Base-by-base conservation (phyloP, 2,329 filamentous ascomycete species). In the Penicillium sclerotigenum region DNA sequence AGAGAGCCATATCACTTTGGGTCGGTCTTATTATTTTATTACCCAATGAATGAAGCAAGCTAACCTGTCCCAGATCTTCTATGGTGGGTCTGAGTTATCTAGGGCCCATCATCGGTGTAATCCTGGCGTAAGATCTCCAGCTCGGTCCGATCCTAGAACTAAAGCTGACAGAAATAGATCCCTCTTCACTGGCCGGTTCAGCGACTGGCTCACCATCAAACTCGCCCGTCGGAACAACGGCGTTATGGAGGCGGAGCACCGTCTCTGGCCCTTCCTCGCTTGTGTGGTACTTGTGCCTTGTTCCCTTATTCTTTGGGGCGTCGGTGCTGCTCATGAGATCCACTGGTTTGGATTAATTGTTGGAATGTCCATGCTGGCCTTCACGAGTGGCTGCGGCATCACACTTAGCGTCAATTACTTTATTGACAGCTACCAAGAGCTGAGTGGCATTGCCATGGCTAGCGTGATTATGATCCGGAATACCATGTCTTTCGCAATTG, bases 391-490 rank as follows among this genome's bases (percentile, higher is more conserved):
- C 2, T 68, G 65, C 20, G 74, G 73, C 1, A 66, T 74, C 20
- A 72, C 73, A 0, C 63, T 76, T 18, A 73, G 71, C 42, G 68
- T 76, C 45, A 75, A 74, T 49, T 77, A 77, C 40, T 58, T 75
- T 14, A 71, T 77, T 5, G 74, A 76, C 58, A 73, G 72, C 54
- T 76, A 76, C 59, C 67, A 67, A 13, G 74, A 77, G 49, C 49
- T 77, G 10, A 73, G 71, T 18, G 72, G 73, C 2, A 72, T 76
- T 26, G 73, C 71, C 0, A 71, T 76, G 66, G 71, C 69, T 4
- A 76, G 71, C 18, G 71, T 79, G 16, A 80, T 80, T 48, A 53
- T 79, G 22, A 73, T 80, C 14, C 72, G 78, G 4, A 80, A 80
- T 57, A 79, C 77, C 1, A 78, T 80, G 73, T 73, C 71, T 0